phyloP scores from a whole-genome alignment of 2,329 filamentous ascomycete species.

The Fusarium staphyleae region DNA sequence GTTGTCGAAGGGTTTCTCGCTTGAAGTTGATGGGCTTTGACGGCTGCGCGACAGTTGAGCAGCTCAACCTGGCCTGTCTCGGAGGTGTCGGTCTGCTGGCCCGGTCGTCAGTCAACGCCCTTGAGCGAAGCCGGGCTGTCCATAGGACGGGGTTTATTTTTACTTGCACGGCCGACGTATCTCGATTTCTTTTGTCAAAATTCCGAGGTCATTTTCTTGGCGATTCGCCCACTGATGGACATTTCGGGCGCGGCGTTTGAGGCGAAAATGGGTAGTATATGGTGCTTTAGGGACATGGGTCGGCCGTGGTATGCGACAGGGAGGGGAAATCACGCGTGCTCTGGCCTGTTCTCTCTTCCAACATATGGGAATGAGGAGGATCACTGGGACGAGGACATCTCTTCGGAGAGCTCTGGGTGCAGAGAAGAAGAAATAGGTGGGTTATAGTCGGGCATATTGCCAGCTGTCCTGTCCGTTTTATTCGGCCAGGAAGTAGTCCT shows the following conservation, averaged over 20 bases:
- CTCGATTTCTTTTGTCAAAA: slow-evolving; percentile 33
- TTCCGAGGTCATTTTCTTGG: slow-evolving; percentile 34
- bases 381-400: neutral
- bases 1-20: slow-evolving; percentile 8
- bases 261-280: slow-evolving; percentile 37
- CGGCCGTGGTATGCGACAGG: slow-evolving; percentile 23
- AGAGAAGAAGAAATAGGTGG: neutral
- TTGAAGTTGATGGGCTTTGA: slow-evolving; percentile 16
- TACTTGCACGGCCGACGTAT: slow-evolving; percentile 12
- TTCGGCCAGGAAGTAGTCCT: slow-evolving; percentile 10
- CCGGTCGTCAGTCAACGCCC: neutral
- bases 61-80: neutral
- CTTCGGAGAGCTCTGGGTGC: neutral
- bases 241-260: slow-evolving; percentile 41
- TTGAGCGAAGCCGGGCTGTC: slow-evolving; percentile 2
- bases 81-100: slow-evolving; percentile 6
- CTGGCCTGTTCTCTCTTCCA: slow-evolving; percentile 14
- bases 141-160: slow-evolving; percentile 6
- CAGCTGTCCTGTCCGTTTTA: slow-evolving; percentile 11
- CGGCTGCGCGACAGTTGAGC: slow-evolving; percentile 10
- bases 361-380: slow-evolving; percentile 4
- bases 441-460: slow-evolving; percentile 10
- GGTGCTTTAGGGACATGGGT: slow-evolving; percentile 31
- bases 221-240: slow-evolving; percentile 37
- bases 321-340: slow-evolving; percentile 6